A percentile compares a stretch with the other conserved stretches of the same genome.
phyloP scores from a whole-genome alignment of 306 rosid genomes.

The Vachellia collinsii region DNA sequence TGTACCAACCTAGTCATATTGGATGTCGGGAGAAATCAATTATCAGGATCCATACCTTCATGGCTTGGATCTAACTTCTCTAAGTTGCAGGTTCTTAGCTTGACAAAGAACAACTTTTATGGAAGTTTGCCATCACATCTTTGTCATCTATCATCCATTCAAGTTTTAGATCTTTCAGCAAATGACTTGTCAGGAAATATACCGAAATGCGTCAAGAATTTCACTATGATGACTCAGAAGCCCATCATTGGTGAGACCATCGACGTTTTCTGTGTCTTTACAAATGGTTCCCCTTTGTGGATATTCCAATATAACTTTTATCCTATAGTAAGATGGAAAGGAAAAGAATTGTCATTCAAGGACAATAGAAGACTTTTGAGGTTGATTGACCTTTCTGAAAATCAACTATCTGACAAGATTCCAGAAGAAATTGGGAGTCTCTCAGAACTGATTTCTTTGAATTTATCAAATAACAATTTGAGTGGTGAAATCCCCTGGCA shows the following conservation, averaged over 20 bases:
- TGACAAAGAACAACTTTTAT: neutral
- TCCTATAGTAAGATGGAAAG: neutral
- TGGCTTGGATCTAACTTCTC: neutral
- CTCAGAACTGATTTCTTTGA: neutral
- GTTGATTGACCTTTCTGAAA: slow-evolving; percentile 11
- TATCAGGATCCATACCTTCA: neutral
- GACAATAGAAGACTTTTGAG: neutral
- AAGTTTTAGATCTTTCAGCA: neutral
- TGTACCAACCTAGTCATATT: neutral
- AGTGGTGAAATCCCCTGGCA: neutral
- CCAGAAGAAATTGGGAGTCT: slow-evolving; percentile 17
- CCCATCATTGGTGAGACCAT: neutral
- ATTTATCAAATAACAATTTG: neutral
- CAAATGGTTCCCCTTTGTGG: neutral
- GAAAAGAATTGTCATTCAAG: neutral
- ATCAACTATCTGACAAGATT: neutral
- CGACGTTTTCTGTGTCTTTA: neutral
- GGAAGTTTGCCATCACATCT: neutral
- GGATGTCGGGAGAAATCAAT: neutral
- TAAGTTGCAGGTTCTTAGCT: neutral
- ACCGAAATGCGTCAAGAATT: neutral
- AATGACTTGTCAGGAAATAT: neutral
- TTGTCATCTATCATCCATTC: neutral
- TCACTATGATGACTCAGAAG: neutral
- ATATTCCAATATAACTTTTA: rapidly evolving